Conservation (phyloP, 352 stramenopile species). For the Saprolegnia parasitica region DNA sequence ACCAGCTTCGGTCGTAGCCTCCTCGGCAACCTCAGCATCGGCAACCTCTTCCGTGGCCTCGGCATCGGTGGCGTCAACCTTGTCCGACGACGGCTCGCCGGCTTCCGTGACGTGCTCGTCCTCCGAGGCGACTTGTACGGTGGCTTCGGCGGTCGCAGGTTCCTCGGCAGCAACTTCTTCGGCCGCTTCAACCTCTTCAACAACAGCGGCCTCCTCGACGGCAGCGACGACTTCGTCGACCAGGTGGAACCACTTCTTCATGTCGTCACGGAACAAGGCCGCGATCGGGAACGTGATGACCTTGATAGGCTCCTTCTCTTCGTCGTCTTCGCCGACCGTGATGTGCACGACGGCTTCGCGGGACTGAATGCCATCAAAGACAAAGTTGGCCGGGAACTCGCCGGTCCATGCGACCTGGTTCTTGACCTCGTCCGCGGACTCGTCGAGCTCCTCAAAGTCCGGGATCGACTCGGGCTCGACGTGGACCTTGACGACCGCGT, state of each 20-base stretch:
- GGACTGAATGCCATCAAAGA: conserved; percentile 80
- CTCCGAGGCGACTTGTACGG: conserved; percentile 24
- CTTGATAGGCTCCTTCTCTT: conserved; percentile 50
- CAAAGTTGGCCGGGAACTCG: conserved; percentile 58
- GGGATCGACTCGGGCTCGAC: conserved; percentile 60
- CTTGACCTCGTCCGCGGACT: conserved; percentile 35
- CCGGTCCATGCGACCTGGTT: conserved; percentile 40
- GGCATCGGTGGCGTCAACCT: conserved; percentile 26
- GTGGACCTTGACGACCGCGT: conserved; percentile 54
- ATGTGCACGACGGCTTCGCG: conserved; percentile 73
- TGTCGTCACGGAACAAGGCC: conserved; percentile 58
- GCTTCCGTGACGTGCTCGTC: conserved; percentile 30
- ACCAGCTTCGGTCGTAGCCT: conserved; percentile 18
- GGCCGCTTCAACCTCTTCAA: conserved; percentile 18
- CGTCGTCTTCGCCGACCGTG: conserved; percentile 54
- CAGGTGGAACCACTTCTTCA: conserved; percentile 71
- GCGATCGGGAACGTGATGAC: conserved; percentile 75
- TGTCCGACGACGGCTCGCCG: conserved; percentile 18
- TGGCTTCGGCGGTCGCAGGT: conserved; percentile 30
- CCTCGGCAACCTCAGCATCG: conserved; percentile 13
- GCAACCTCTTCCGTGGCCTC: conserved; percentile 27
- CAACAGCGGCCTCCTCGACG: conserved; percentile 23
- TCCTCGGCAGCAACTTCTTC: conserved; percentile 32
- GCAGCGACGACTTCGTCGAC: conserved; percentile 45
- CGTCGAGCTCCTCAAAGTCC: conserved; percentile 46